phyloP scores from a whole-genome alignment of 108 stramenopile genomes.

The Discostella pseudostelligera region DNA sequence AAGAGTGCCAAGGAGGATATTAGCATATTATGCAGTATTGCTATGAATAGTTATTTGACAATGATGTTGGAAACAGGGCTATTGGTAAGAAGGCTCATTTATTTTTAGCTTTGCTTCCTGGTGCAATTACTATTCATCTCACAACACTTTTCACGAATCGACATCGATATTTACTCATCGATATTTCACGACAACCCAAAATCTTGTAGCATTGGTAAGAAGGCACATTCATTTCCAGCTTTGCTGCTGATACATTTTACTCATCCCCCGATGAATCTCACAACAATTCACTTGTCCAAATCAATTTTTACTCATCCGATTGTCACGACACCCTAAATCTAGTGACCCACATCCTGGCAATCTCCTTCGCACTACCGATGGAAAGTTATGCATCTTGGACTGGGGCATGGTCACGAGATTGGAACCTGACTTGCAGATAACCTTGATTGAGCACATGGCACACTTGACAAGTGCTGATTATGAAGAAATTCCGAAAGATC shows the following conservation, averaged over 20 bases:
- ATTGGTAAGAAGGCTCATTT: slow-evolving; percentile 14
- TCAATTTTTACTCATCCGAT: too few relatives aligned
- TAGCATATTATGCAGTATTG: slow-evolving; percentile 79
- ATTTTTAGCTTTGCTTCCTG: background rate
- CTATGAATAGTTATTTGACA: slow-evolving; percentile 88
- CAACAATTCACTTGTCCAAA: too few relatives aligned
- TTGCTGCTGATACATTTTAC: too few relatives aligned
- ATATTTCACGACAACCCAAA: too few relatives aligned
- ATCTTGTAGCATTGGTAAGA: too few relatives aligned
- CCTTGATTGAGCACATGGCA: slow-evolving; percentile 93
- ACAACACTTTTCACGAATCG: too few relatives aligned
- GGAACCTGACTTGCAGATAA: slow-evolving; percentile 77
- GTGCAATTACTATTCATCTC: too few relatives aligned
- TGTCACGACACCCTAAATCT: too few relatives aligned
- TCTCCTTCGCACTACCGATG: slow-evolving; percentile 85
- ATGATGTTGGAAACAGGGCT: slow-evolving; percentile 85
- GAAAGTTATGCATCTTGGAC: slow-evolving; percentile 91
- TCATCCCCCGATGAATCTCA: too few relatives aligned
- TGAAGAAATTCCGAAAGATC: slow-evolving; percentile 86
- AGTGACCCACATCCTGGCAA: slow-evolving; percentile 65
- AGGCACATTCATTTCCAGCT: too few relatives aligned
- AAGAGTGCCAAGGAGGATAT: slow-evolving; percentile 70
- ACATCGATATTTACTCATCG: too few relatives aligned
- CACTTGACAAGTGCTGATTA: slow-evolving; percentile 92
- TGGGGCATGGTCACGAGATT: slow-evolving; percentile 95